These are phyloP conservation scores for Chlorencoelia australis DNA, from an alignment of 2,329 filamentous ascomycete species.

Conservation along the genomic window DNA sequence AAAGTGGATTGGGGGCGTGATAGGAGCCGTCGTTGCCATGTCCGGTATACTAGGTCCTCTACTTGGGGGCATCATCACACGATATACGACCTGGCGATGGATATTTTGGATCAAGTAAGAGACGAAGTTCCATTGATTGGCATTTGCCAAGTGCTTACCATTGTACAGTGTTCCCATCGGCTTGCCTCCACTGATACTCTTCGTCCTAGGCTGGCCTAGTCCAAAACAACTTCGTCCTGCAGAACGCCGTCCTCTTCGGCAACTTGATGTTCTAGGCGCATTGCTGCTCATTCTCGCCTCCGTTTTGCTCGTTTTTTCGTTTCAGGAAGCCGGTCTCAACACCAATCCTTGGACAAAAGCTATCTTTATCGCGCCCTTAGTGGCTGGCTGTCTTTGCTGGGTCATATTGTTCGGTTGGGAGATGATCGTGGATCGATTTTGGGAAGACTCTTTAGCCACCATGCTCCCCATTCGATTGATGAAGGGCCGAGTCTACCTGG, in stretches of 20 bases:
- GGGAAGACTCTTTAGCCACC: constrained; percentile 9
- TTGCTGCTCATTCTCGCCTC: constrained; percentile 43
- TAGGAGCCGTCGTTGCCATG: constrained; percentile 32
- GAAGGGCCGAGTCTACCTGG: constrained; percentile 12
- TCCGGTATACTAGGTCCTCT: constrained; percentile 19
- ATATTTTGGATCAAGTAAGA: constrained; percentile 21
- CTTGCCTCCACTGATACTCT: constrained; percentile 34
- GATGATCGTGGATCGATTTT: constrained; percentile 24
- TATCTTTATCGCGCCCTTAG: constrained; percentile 34
- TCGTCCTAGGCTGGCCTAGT: constrained; percentile 42
- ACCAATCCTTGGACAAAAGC: constrained; percentile 31
- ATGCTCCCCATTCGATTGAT: constrained; percentile 18
- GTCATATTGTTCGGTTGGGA: constrained; percentile 33
- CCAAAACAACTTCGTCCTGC: constrained; percentile 29
- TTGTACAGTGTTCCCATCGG: constrained; percentile 40
- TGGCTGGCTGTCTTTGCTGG: constrained; percentile 30
- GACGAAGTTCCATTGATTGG: constrained; percentile 46
- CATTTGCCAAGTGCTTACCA: background rate
- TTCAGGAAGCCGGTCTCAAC: constrained; percentile 32
- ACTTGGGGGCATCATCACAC: constrained; percentile 17
- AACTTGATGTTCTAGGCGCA: constrained; percentile 44
- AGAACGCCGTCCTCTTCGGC: constrained; percentile 30
- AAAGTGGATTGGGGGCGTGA: constrained; percentile 35
- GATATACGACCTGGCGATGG: constrained; percentile 16
- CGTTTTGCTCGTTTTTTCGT: constrained; percentile 46